Conservation (phyloP, 2,329 filamentous ascomycete genomes). For the Fonsecaea multimorphosa region DNA sequence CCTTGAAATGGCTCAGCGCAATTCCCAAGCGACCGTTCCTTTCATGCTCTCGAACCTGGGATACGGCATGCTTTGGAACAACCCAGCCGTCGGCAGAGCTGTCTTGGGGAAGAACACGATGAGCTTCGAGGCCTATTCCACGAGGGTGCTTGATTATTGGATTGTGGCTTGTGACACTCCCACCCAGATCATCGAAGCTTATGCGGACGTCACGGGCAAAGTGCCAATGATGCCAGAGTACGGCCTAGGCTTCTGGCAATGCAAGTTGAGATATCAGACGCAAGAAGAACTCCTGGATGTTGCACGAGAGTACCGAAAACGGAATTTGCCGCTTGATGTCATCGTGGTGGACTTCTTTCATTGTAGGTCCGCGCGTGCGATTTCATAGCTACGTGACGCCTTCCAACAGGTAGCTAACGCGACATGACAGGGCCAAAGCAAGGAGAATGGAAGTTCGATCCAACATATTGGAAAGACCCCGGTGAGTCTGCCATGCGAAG, state of each 20-base stretch:
- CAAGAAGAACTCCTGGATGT: constrained; percentile 68
- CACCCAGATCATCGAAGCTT: constrained; percentile 62
- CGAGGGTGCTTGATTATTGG: constrained; percentile 68
- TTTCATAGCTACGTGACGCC: neutral
- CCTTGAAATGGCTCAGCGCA: constrained; percentile 69
- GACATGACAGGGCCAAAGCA: constrained; percentile 58
- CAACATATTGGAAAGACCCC: constrained; percentile 68
- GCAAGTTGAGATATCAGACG: constrained; percentile 69
- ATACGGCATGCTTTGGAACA: constrained; percentile 72
- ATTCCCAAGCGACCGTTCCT: constrained; percentile 69
- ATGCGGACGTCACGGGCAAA: constrained; percentile 63
- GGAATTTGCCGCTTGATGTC: constrained; percentile 65
- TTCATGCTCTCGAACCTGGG: constrained; percentile 66
- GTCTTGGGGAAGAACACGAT: constrained; percentile 67
- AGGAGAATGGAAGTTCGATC: constrained; percentile 72
- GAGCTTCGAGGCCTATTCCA: constrained; percentile 66
- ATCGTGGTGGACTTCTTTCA: constrained; percentile 74
- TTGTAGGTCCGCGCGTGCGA: constrained; percentile 42
- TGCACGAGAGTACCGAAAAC: constrained; percentile 63
- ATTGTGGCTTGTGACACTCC: constrained; percentile 65
- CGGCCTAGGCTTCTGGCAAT: constrained; percentile 72
- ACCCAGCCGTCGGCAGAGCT: constrained; percentile 65
- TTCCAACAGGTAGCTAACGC: neutral
- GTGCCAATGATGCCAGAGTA: constrained; percentile 73
- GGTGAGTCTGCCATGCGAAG: constrained; percentile 45